phyloP scores from a whole-genome alignment of 768 basidiomycete species.

The Suillus clintonianus region DNA sequence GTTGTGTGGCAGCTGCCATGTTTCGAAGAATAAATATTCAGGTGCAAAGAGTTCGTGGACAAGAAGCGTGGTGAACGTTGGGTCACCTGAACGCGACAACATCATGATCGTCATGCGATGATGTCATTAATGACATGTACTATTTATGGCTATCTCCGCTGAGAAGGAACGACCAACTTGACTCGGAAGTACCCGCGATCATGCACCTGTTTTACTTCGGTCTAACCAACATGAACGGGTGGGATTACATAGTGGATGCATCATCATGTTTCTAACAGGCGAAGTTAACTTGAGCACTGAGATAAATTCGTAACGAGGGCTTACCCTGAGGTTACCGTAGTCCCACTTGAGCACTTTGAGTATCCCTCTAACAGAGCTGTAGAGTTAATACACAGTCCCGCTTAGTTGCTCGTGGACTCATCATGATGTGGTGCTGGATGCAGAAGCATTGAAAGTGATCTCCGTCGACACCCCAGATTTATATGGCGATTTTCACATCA shows the following conservation, averaged over 20 bases:
- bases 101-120: neutral
- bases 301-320: neutral
- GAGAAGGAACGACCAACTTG: too few relatives aligned
- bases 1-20: slow-evolving; percentile 13
- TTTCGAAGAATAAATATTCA: neutral
- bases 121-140: neutral
- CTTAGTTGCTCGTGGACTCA: neutral
- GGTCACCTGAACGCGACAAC: too few relatives aligned
- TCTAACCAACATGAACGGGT: neutral
- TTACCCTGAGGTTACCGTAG: neutral
- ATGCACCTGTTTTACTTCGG: neutral
- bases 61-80: neutral
- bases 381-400: neutral
- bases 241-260: neutral
- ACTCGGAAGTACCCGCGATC: neutral
- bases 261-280: neutral
- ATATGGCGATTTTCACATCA: neutral
- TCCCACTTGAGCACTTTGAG: neutral
- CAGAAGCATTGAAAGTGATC: neutral
- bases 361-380: neutral
- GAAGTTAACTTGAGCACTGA: neutral
- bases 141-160: neutral
- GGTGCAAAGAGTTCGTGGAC: neutral
- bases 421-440: neutral
- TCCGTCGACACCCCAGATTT: neutral